A percentile compares a stretch with the other conserved stretches of the same genome.
phyloP scores from a whole-genome alignment of 345 rosid genomes.

The thale cress (Arabidopsis thaliana) region DNA sequence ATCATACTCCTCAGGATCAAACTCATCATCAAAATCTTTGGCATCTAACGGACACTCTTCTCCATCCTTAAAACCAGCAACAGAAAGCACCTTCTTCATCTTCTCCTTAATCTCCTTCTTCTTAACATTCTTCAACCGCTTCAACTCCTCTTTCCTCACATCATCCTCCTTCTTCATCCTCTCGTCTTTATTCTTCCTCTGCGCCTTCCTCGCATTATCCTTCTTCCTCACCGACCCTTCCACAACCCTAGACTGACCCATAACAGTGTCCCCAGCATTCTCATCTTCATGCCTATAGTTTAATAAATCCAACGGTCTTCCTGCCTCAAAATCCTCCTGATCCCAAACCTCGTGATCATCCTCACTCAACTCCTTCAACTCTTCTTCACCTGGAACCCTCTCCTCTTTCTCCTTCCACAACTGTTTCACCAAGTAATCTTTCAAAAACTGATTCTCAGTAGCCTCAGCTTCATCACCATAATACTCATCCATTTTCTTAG shows the following conservation, averaged over 20 bases:
- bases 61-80: slow-evolving; percentile 69
- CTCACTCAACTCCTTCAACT: slow-evolving; percentile 52
- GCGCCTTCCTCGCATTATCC: slow-evolving; percentile 66
- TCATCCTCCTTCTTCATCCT: slow-evolving; percentile 64
- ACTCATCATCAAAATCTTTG: slow-evolving; percentile 68
- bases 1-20: slow-evolving; percentile 82
- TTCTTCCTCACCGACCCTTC: slow-evolving; percentile 90
- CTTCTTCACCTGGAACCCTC: slow-evolving; percentile 49
- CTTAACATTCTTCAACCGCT: slow-evolving; percentile 88
- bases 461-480: slow-evolving; percentile 58
- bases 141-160: slow-evolving; percentile 81
- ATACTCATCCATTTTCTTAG: slow-evolving; percentile 63
- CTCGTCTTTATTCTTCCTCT: slow-evolving; percentile 78
- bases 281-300: slow-evolving; percentile 68
- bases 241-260: slow-evolving; percentile 75
- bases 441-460: slow-evolving; percentile 67
- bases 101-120: slow-evolving; percentile 82
- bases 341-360: slow-evolving; percentile 65
- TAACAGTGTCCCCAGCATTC: slow-evolving; percentile 62
- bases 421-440: slow-evolving; percentile 66
- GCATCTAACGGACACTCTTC: slow-evolving; percentile 49
- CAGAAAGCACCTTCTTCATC: slow-evolving; percentile 67
- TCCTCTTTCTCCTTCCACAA: slow-evolving; percentile 74
- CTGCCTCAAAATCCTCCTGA: slow-evolving; percentile 66
- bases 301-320: too few relatives aligned